phyloP scores from a whole-genome alignment of 2,329 filamentous ascomycete genomes.

The Dothistroma pini region DNA sequence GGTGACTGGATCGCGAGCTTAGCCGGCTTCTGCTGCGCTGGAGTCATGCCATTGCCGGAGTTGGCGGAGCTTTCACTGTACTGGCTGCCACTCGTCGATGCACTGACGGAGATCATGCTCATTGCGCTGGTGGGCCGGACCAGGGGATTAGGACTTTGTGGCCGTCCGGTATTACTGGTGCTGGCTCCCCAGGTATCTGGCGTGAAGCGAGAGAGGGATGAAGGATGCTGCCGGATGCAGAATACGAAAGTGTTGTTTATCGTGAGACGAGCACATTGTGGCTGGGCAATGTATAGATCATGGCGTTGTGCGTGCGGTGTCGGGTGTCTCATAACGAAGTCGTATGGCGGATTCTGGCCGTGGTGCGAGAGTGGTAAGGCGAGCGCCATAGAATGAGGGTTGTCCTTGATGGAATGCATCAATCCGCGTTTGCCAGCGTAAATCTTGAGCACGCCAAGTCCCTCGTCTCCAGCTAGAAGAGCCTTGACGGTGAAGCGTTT shows the following conservation, averaged over 20 bases:
- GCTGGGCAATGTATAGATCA: slow-evolving; percentile 94
- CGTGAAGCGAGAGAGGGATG: slow-evolving; percentile 48
- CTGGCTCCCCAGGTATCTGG: slow-evolving; percentile 39
- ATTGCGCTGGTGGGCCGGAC: slow-evolving; percentile 56
- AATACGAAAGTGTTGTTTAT: slow-evolving; percentile 99
- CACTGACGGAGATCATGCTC: slow-evolving; percentile 55
- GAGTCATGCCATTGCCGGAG: slow-evolving; percentile 49
- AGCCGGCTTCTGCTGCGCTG: slow-evolving; percentile 70
- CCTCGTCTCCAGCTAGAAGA: slow-evolving; percentile 85
- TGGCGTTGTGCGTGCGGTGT: slow-evolving; percentile 97
- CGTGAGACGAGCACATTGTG: slow-evolving; percentile 82
- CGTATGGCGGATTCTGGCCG: slow-evolving; percentile 89
- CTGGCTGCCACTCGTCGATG: slow-evolving; percentile 50
- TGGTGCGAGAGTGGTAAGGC: slow-evolving; percentile 85
- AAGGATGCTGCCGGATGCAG: slow-evolving; percentile 86
- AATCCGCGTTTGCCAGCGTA: slow-evolving; percentile 92
- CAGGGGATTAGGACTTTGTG: slow-evolving; percentile 51
- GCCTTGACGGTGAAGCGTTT: slow-evolving; percentile 96
- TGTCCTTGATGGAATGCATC: slow-evolving; percentile 97
- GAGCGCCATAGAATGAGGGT: slow-evolving; percentile 86
- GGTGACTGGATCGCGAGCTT: slow-evolving; percentile 95
- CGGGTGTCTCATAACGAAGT: slow-evolving; percentile 88
- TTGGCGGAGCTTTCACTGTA: slow-evolving; percentile 55
- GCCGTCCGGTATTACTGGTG: slow-evolving; percentile 36
- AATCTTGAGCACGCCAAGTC: slow-evolving; percentile 79